phyloP scores from a whole-genome alignment of 495 filamentous ascomycete species.

The Xylaria cubensis region DNA sequence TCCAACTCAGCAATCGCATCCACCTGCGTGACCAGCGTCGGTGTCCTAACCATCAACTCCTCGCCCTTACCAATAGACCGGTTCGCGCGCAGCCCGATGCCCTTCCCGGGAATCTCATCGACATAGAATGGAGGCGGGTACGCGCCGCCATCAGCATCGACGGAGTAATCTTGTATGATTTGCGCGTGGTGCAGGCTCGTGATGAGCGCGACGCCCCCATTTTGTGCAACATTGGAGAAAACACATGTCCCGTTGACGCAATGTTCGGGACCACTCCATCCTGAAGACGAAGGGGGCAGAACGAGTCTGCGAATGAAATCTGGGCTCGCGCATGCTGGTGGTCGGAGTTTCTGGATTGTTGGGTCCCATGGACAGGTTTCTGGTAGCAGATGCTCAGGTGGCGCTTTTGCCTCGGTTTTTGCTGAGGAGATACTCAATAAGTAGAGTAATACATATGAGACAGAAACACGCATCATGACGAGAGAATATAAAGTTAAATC shows the following conservation, averaged over 20 bases:
- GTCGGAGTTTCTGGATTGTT: slow-evolving; percentile 7
- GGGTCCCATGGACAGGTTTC: slow-evolving; percentile 21
- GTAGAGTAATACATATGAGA: background rate
- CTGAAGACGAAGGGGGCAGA: background rate
- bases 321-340: slow-evolving; percentile 20
- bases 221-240: slow-evolving; percentile 36
- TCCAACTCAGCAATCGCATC: slow-evolving; percentile 39
- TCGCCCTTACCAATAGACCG: slow-evolving; percentile 48
- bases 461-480: slow-evolving; percentile 6
- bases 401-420: background rate
- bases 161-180: slow-evolving; percentile 31
- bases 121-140: slow-evolving; percentile 37
- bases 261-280: slow-evolving; percentile 46
- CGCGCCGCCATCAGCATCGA: slow-evolving; percentile 19
- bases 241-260: slow-evolving; percentile 48
- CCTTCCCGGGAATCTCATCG: slow-evolving; percentile 45
- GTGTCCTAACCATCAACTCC: slow-evolving; percentile 42
- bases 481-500: background rate
- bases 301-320: slow-evolving; percentile 13
- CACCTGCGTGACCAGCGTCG: slow-evolving; percentile 43
- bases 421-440: slow-evolving; percentile 5
- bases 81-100: slow-evolving; percentile 48
- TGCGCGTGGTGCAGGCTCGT: slow-evolving; percentile 40
- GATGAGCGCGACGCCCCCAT: slow-evolving; percentile 44
- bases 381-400: background rate